These are phyloP conservation scores for Eucalyptus victrix DNA, from an alignment of 345 rosid species.

Conservation along the genomic window DNA sequence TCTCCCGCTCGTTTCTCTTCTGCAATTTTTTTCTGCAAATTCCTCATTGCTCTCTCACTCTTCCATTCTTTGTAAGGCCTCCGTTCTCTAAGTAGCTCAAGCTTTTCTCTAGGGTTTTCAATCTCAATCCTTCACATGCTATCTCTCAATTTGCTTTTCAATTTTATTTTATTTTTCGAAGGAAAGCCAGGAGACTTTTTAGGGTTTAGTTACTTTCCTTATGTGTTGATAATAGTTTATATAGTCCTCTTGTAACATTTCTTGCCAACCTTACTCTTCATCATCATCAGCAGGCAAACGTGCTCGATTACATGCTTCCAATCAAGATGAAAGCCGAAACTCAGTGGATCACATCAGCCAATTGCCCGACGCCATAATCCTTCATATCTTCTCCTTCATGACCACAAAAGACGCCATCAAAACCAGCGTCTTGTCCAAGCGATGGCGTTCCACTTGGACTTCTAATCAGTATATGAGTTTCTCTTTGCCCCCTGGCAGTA, in stretches of 20 bases:
- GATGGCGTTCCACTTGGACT: not conserved
- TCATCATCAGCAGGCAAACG: not conserved
- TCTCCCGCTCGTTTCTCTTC: not conserved
- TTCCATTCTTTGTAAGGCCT: not conserved
- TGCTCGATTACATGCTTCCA: not conserved
- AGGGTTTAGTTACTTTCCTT: not conserved
- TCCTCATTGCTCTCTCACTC: not conserved
- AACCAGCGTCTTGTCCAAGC: not conserved
- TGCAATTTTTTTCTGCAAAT: not conserved
- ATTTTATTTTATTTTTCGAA: not conserved
- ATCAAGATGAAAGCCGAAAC: not conserved
- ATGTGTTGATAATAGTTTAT: not conserved
- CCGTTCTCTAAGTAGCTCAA: not conserved
- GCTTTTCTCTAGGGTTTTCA: not conserved
- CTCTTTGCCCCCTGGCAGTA: not conserved
- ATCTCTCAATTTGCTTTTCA: not conserved
- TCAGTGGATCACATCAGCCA: not conserved
- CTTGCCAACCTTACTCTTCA: not conserved
- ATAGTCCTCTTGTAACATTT: not conserved
- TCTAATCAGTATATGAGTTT: not conserved
- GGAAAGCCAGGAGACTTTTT: not conserved
- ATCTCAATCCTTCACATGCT: not conserved
- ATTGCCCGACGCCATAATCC: not conserved
- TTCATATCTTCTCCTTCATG: not conserved
- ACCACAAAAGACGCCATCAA: not conserved